These are phyloP conservation scores for Irpex lacteus DNA, from an alignment of 1,284 basidiomycete genomes.

Conservation along the genomic window DNA sequence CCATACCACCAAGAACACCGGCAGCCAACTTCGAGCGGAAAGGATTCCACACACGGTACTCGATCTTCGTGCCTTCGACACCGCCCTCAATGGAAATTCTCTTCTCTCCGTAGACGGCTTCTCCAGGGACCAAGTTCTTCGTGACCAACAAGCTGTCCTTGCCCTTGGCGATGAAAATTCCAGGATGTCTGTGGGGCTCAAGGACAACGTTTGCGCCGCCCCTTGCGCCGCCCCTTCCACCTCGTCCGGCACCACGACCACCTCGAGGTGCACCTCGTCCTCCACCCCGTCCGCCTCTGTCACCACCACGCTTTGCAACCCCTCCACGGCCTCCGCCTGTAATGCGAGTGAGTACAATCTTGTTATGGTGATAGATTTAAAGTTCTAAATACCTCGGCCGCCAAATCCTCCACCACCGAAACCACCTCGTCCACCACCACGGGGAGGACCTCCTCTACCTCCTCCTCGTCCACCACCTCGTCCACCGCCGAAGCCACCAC, in stretches of 20 bases:
- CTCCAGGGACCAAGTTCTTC: conserved; percentile 96
- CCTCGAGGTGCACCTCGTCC: conserved; percentile 38
- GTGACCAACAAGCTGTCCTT: conserved; percentile 98
- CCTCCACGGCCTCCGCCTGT: conserved; percentile 40
- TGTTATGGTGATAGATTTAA: not conserved
- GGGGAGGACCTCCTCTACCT: conserved; percentile 8
- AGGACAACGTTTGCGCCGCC: conserved; percentile 88
- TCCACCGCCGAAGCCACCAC: conserved; percentile 34
- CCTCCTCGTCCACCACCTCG: conserved; percentile 30
- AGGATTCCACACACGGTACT: conserved; percentile 99
- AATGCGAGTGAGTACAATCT: not conserved
- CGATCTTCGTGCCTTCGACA: conserved; percentile 84
- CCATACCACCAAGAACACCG: conserved; percentile 94
- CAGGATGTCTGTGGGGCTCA: conserved; percentile 94
- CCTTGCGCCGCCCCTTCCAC: conserved; percentile 62
- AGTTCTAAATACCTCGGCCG: conserved; percentile 17
- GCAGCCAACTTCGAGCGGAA: conserved; percentile 98
- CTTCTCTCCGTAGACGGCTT: conserved; percentile 99
- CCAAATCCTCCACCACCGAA: conserved; percentile 28
- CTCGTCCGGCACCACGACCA: conserved; percentile 39
- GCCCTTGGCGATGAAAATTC: conserved; percentile 92
- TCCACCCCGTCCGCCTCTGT: conserved; percentile 20
- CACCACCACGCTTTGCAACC: conserved; percentile 37
- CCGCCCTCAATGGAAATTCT: conserved; percentile 82
- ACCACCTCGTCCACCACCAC: conserved; percentile 19